Evolutionary conservation across 1,284 basidiomycete species (phyloP).

Genomic region (Termitomyces sp.): DNA sequence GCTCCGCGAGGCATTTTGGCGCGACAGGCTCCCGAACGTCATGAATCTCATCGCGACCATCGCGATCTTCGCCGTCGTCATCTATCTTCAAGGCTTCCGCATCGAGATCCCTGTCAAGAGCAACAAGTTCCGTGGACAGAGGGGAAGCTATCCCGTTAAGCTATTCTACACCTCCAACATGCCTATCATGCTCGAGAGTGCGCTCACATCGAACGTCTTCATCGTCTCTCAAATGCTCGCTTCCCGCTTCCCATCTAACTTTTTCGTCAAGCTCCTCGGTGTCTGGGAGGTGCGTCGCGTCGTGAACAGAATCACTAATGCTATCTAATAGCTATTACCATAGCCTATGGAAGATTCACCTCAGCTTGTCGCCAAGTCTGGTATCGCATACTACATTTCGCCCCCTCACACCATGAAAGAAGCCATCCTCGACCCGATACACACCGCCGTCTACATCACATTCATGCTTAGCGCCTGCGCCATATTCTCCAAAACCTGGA

Average conservation of each 20-base stretch:
- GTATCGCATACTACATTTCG: constrained; percentile 97
- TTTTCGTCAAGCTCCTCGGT: constrained; percentile 88
- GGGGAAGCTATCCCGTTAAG: constrained; percentile 95
- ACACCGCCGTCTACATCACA: constrained; percentile 86
- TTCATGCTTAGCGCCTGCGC: constrained; percentile 96
- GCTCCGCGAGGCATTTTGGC: constrained; percentile 96
- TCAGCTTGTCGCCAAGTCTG: constrained; percentile 88
- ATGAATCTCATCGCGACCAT: constrained; percentile 96
- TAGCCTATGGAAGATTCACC: constrained; percentile 90
- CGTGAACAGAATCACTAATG: background rate
- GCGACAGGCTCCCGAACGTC: constrained; percentile 93
- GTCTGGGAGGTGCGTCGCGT: constrained; percentile 82
- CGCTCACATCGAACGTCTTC: constrained; percentile 92
- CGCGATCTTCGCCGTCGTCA: constrained; percentile 90
- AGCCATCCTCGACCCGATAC: constrained; percentile 88
- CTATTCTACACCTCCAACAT: constrained; percentile 99
- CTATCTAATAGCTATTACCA: background rate
- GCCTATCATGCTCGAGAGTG: constrained; percentile 99
- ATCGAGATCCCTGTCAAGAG: constrained; percentile 99
- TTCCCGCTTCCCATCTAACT: constrained; percentile 85
- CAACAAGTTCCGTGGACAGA: constrained; percentile 93
- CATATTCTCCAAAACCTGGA: constrained; percentile 99
- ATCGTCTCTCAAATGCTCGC: constrained; percentile 96
- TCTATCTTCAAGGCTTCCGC: constrained; percentile 98
- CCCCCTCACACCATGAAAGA: constrained; percentile 89